Base-by-base conservation (phyloP, 345 rosid genomes). In the Gossypium arboreum region DNA sequence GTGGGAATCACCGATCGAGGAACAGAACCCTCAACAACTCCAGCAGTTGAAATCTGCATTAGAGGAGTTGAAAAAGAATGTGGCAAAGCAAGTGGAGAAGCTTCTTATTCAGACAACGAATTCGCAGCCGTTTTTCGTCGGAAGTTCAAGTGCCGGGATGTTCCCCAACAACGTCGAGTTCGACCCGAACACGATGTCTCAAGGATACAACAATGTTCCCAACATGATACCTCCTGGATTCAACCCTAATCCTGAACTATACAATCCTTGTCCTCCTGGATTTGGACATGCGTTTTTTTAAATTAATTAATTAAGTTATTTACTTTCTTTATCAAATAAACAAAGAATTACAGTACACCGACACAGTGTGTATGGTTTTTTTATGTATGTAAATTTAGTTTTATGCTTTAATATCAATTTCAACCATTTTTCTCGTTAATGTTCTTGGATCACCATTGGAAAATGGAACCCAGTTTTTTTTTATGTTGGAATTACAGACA, bases 1-100 rank as follows among this genome's bases (percentile, higher is more conserved):
- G 91, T 92, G 89, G 92, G 82, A 83, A 72, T 44, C 74, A 1
- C 86, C 88, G 0, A 5, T 80, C 0, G 86, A 82, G 10, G 76
- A 75, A 12, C 80, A 88, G 1, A 71, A 22, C 68, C 2, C 64
- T 13, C 7, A 66, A 3, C 85, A 83, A 59, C 87, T 88, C 9
- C 71, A 72, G 77, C 83, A 77, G 58, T 39, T 90, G 62, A 81
- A 79, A 69, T 7, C 67, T 17, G 71, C 84, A 0, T 44, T 88
- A 62, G 79, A 75, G 72, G 81, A 79, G 62, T 72, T 92, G 73
- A 84, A 63, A 75, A 80, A 78, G 24, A 76, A 76, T 7, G 79
- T 90, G 5, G 47, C 78, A 12, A 72, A 52, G 29, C 84, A 80
- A 77, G 82, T 67, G 9, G 77, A 82, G 58, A 78, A 73, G 18